phyloP scores from a whole-genome alignment of 139 green algal species.

The Closterium sp. region DNA sequence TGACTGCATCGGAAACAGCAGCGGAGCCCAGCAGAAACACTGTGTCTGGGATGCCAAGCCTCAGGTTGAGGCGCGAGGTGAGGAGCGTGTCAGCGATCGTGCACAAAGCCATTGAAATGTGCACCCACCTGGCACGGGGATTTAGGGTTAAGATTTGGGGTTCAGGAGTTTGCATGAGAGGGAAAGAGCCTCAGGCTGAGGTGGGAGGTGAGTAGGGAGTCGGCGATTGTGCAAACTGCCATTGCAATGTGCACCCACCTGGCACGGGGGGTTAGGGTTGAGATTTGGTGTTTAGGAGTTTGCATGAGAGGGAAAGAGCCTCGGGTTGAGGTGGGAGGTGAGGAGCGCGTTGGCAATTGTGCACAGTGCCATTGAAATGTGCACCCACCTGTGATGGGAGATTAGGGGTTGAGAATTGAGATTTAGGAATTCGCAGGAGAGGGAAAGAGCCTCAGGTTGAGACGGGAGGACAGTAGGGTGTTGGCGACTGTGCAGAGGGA shows the following conservation, averaged over 20 bases:
- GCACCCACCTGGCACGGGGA: slow-evolving; percentile 26
- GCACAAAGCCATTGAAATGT: slow-evolving; percentile 9
- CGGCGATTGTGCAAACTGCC: slow-evolving; percentile 3
- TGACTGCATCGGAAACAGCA: slow-evolving; percentile 15
- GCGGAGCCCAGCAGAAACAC: slow-evolving; percentile 25
- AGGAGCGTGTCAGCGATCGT: slow-evolving; percentile 29
- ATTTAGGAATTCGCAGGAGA: too few species aligned
- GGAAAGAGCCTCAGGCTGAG: slow-evolving; percentile 8
- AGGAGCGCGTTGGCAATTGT: slow-evolving; percentile 29
- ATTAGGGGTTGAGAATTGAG: too few species aligned
- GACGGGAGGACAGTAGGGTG: slow-evolving; percentile 2
- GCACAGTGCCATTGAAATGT: slow-evolving; percentile 10
- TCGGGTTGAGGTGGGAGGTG: slow-evolving; percentile 8
- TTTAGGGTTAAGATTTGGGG: too few species aligned
- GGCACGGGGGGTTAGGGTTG: too few species aligned
- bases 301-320: not conserved
- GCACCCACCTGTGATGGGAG: slow-evolving; percentile 11
- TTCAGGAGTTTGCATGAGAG: too few species aligned
- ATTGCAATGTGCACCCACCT: slow-evolving; percentile 36
- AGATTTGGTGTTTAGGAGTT: too few species aligned
- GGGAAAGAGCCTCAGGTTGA: slow-evolving; percentile 15
- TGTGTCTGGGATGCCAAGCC: slow-evolving; percentile 29
- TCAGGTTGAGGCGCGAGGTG: slow-evolving; percentile 21
- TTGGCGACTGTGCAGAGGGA: not conserved
- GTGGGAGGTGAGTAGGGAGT: slow-evolving; percentile 18